Evolutionary conservation across 768 basidiomycete genomes (phyloP).

Genomic region (Brasilioporus rufonigricans): DNA sequence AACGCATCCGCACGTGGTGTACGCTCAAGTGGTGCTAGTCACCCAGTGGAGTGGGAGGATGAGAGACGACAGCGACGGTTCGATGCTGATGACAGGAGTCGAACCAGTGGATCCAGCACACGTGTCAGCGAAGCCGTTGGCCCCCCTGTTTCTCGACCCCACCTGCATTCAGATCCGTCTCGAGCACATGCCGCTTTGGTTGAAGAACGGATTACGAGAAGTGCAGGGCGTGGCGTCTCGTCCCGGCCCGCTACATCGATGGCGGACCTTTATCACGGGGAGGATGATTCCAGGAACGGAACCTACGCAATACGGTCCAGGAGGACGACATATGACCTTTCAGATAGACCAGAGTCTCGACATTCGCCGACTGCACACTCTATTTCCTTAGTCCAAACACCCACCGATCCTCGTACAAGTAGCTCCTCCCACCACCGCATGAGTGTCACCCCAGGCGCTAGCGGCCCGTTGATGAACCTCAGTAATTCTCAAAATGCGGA

Average conservation of each 20-base stretch:
- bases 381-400: conserved; percentile 15
- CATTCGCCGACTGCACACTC: conserved; percentile 12
- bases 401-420: conserved; percentile 14
- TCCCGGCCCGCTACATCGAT: conserved; percentile 54
- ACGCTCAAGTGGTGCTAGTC: conserved; percentile 13
- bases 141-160: conserved; percentile 18
- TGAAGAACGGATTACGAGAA: conserved; percentile 22
- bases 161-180: conserved; percentile 27
- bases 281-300: conserved; percentile 12
- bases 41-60: conserved; percentile 26
- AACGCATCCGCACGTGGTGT: conserved; percentile 15
- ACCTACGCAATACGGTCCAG: conserved; percentile 19
- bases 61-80: conserved; percentile 19
- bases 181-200: conserved; percentile 15
- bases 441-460: conserved; percentile 18
- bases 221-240: conserved; percentile 11
- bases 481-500: conserved; percentile 39
- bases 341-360: conserved; percentile 21
- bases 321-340: conserved; percentile 25
- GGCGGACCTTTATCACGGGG: conserved; percentile 44
- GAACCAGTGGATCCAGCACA: conserved; percentile 23
- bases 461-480: conserved; percentile 9
- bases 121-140: conserved; percentile 17
- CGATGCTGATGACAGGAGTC: conserved; percentile 20
- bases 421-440: conserved; percentile 12